Percentiles rank a stretch among this genome's conserved stretches.
Conservation (phyloP, 352 stramenopile species). For the Pythium plurisporium region DNA sequence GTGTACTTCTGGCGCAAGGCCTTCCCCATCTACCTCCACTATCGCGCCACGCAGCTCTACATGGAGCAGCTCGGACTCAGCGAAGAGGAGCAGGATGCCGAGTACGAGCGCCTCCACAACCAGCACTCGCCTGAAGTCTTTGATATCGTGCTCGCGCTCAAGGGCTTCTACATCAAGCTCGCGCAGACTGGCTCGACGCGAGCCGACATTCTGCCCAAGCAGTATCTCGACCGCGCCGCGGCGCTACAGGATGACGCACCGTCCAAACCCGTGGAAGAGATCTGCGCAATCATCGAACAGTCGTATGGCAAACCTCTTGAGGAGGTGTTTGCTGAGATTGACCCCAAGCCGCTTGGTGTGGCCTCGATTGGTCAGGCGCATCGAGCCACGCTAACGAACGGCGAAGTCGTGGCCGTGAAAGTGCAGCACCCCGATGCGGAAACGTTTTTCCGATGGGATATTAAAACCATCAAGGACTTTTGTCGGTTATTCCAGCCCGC, state of each 20-base stretch:
- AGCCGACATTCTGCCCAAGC: conserved; percentile 74
- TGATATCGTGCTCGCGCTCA: conserved; percentile 78
- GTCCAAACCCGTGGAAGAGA: conserved; percentile 66
- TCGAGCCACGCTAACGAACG: conserved; percentile 62
- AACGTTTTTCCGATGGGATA: conserved; percentile 92
- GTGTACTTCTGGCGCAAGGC: conserved; percentile 86
- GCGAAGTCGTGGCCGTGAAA: conserved; percentile 82
- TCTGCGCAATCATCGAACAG: conserved; percentile 66
- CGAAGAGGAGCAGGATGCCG: conserved; percentile 48
- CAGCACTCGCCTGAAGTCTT: conserved; percentile 72
- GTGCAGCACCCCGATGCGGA: conserved; percentile 94
- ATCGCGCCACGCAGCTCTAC: conserved; percentile 68
- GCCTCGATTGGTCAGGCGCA: conserved; percentile 85
- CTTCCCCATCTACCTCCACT: conserved; percentile 85
- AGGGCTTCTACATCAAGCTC: conserved; percentile 87
- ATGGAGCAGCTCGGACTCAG: conserved; percentile 52
- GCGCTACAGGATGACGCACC: conserved; percentile 79
- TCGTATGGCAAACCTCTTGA: conserved; percentile 55
- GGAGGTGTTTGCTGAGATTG: conserved; percentile 60
- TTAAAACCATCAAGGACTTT: conserved; percentile 96
- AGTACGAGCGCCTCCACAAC: conserved; percentile 76
- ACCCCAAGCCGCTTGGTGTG: conserved; percentile 65
- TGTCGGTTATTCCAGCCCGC: conserved; percentile 93
- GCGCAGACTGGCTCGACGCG: conserved; percentile 78
- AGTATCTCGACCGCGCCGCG: conserved; percentile 70